phyloP scores from a whole-genome alignment of 805 yeast species.

The Osmozyma mogii region DNA sequence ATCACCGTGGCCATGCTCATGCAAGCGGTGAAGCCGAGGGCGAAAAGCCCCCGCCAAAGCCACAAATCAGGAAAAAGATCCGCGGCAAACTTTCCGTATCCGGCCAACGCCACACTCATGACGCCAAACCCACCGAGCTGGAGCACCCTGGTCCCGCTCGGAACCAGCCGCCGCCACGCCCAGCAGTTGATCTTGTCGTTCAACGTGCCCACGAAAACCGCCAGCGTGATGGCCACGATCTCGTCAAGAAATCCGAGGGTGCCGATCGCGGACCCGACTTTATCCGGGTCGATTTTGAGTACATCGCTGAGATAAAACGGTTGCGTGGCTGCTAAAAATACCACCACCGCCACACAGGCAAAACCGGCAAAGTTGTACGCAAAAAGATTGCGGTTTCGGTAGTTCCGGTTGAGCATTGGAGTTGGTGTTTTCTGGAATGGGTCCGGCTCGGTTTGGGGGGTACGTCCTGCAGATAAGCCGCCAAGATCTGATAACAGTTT shows the following conservation, averaged over 20 bases:
- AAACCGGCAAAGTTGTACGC: slow-evolving; percentile 31
- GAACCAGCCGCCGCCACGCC: slow-evolving; percentile 6
- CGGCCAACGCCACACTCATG: slow-evolving; percentile 38
- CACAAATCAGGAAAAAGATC: slow-evolving; percentile 41
- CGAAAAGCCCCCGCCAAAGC: slow-evolving; percentile 46
- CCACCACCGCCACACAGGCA: slow-evolving; percentile 30
- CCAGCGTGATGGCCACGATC: slow-evolving; percentile 39
- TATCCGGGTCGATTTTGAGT: slow-evolving; percentile 16
- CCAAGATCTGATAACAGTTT: too few relatives aligned
- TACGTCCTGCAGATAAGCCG: too few relatives aligned
- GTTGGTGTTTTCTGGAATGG: too few relatives aligned
- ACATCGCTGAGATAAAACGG: slow-evolving; percentile 32
- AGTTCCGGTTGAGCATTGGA: slow-evolving; percentile 9
- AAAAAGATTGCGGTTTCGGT: slow-evolving; percentile 16
- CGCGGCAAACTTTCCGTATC: slow-evolving; percentile 36
- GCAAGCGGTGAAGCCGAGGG: slow-evolving; percentile 49
- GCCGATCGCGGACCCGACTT: slow-evolving; percentile 28
- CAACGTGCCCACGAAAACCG: slow-evolving; percentile 59
- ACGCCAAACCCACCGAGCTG: slow-evolving; percentile 41
- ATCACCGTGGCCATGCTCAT: slow-evolving; percentile 56
- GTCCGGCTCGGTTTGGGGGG: too few relatives aligned
- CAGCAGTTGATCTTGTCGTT: slow-evolving; percentile 41
- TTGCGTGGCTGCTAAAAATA: slow-evolving; percentile 32
- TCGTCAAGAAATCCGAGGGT: slow-evolving; percentile 49
- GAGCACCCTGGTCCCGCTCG: slow-evolving; percentile 47